Percentiles rank a stretch among this genome's conserved stretches.
These are phyloP conservation scores for Pueraria montana DNA, from an alignment of 306 rosid species.

Conservation along the genomic window DNA sequence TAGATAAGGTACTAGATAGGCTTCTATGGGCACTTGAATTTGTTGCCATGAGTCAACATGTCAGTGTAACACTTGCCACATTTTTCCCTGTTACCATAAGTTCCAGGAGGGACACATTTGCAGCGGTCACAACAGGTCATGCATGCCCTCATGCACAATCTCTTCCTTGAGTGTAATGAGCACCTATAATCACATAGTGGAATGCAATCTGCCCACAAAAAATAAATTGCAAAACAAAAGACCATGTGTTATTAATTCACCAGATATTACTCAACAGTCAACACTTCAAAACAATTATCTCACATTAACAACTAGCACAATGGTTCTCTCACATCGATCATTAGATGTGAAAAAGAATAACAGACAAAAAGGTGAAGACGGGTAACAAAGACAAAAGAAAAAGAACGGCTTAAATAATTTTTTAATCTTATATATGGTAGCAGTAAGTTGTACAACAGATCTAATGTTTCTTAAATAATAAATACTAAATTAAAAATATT, in stretches of 20 bases:
- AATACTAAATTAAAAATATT: too few species aligned
- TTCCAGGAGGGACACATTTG: slow-evolving; percentile 96
- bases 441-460: too few species aligned
- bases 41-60: slow-evolving; percentile 77
- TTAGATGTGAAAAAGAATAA: not conserved
- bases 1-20: not conserved
- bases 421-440: too few species aligned
- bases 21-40: slow-evolving; percentile 74
- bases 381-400: not conserved
- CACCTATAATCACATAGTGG: slow-evolving; percentile 77
- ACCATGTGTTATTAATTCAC: not conserved
- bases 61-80: slow-evolving; percentile 95
- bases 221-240: not conserved
- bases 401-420: too few species aligned
- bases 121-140: slow-evolving; percentile 85
- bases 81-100: slow-evolving; percentile 79
- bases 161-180: slow-evolving; percentile 67
- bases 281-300: not conserved
- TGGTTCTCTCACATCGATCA: not conserved
- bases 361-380: not conserved
- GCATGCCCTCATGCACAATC: slow-evolving; percentile 76
- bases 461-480: too few species aligned
- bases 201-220: slow-evolving; percentile 66
- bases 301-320: not conserved
- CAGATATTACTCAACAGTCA: not conserved